Conservation (phyloP, 345 rosid species). For the Arabis hirsuta region DNA sequence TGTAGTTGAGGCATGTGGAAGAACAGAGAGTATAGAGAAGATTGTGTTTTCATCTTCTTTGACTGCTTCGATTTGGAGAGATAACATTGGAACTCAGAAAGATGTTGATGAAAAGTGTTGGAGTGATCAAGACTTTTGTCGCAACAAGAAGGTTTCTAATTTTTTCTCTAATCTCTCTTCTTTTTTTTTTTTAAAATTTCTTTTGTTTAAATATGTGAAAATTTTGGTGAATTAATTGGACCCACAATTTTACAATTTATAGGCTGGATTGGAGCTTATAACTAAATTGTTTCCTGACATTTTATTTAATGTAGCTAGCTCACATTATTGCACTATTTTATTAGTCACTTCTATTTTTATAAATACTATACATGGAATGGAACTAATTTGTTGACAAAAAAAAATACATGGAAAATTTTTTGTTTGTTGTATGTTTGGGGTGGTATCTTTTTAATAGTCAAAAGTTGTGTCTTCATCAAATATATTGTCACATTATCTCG, state of each 20-base stretch:
- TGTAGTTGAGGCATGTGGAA: slow-evolving; percentile 86
- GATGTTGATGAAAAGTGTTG: slow-evolving; percentile 85
- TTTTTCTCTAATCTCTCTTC: background rate
- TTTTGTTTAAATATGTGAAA: background rate
- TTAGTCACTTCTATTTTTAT: background rate
- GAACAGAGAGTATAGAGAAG: slow-evolving; percentile 65
- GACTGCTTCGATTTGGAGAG: slow-evolving; percentile 87
- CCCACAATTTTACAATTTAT: slow-evolving; percentile 10
- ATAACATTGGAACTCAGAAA: slow-evolving; percentile 54
- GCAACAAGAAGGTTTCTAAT: slow-evolving; percentile 70
- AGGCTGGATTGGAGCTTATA: slow-evolving; percentile 19
- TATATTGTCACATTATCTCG: slow-evolving; percentile 41
- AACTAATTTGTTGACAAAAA: background rate
- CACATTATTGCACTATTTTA: slow-evolving; percentile 16
- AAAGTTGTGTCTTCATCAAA: slow-evolving; percentile 29
- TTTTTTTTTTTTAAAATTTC: background rate
- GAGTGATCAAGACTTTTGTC: slow-evolving; percentile 80
- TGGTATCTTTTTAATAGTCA: slow-evolving; percentile 13
- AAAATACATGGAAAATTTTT: background rate
- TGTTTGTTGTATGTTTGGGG: background rate
- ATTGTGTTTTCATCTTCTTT: slow-evolving; percentile 73
- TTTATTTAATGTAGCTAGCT: slow-evolving; percentile 25
- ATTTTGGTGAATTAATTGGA: slow-evolving; percentile 26
- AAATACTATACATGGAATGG: background rate
- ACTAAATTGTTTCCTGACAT: slow-evolving; percentile 13